Conservation (phyloP, 1,139 yeast species). For the Debaryomycetaceae sp. region DNA sequence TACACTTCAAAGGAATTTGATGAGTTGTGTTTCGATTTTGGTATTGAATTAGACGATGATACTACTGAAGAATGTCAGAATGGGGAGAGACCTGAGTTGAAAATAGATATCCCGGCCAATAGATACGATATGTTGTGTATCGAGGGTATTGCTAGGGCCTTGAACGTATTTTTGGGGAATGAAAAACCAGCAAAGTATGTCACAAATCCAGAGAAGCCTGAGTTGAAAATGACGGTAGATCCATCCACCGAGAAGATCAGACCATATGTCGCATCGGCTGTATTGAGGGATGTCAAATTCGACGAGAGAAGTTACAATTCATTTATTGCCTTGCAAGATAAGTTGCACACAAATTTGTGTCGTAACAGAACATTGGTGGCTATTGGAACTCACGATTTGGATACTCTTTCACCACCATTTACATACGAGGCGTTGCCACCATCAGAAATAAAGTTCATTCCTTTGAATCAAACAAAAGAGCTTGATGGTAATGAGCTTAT, state of each 20-base stretch:
- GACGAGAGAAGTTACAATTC: slow-evolving; percentile 87
- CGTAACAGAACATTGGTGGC: slow-evolving; percentile 97
- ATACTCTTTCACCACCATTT: slow-evolving; percentile 78
- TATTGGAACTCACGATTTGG: slow-evolving; percentile 96
- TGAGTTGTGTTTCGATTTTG: slow-evolving; percentile 95
- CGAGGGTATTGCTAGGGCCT: slow-evolving; percentile 95
- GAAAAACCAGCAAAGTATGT: slow-evolving; percentile 62
- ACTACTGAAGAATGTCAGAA: slow-evolving; percentile 74
- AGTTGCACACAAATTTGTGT: slow-evolving; percentile 90
- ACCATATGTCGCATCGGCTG: slow-evolving; percentile 93
- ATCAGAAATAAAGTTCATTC: slow-evolving; percentile 70
- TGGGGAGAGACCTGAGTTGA: slow-evolving; percentile 90
- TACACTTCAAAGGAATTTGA: slow-evolving; percentile 94
- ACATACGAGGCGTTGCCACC: slow-evolving; percentile 86
- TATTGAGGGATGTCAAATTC: slow-evolving; percentile 78
- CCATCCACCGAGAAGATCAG: slow-evolving; percentile 71
- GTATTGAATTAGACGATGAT: slow-evolving; percentile 96
- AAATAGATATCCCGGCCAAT: slow-evolving; percentile 97
- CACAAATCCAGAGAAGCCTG: slow-evolving; percentile 59
- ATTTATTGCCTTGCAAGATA: slow-evolving; percentile 94
- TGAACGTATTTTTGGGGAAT: slow-evolving; percentile 84
- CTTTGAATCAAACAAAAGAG: slow-evolving; percentile 78
- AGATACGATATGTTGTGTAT: slow-evolving; percentile 97
- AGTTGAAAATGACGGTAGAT: slow-evolving; percentile 66
- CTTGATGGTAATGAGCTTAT: slow-evolving; percentile 77